Evolutionary conservation across 2,329 filamentous ascomycete genomes (phyloP), one percentile per base, ranked within the genome.

Genomic region (Byssothecium circinans): DNA sequence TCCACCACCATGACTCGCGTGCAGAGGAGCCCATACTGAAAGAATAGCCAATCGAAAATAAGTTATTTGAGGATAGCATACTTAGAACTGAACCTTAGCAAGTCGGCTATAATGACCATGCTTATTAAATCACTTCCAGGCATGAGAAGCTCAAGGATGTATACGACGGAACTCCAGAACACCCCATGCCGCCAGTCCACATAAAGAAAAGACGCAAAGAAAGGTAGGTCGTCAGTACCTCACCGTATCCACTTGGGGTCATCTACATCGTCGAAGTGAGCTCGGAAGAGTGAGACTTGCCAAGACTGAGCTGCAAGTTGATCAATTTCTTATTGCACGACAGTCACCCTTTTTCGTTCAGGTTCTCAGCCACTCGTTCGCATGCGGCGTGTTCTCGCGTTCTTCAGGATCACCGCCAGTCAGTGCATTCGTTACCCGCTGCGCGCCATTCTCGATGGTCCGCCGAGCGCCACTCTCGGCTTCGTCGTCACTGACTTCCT

Each of bases 351-450:
- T 25, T 10, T 25, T 25, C 23, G 14, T 32, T 34, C 29, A 33
- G 14, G 10, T 22, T 17, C 40, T 43, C 40, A 43, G 8, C 65
- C 65, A 68, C 33, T 59, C 62, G 32, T 65, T 64, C 33, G 64
- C 61, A 8, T 23, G 36, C 6, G 35, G 19, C 33, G 53, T 52
- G 14, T 58, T 50, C 15, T 57, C 51, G 2, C 35, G 52, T 5
- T 59, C 37, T 5, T 58, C 45, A 11, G 37, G 29, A 17, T 17
- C 34, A 12, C 22, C 49, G 3, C 52, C 53, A 2, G 57, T 52
- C 5, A 66, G 29, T 12, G 46, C 54, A 27, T 54, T 56, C 25
- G 52, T 58, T 34, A 58, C 49, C 8, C 52, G 54, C 17, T 52
- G 47, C 18, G 44, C 52, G 8, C 60, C 57, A 14, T 49, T 45